Conservation (phyloP, 1,284 basidiomycete species). For the Singerocomus inundabilis region DNA sequence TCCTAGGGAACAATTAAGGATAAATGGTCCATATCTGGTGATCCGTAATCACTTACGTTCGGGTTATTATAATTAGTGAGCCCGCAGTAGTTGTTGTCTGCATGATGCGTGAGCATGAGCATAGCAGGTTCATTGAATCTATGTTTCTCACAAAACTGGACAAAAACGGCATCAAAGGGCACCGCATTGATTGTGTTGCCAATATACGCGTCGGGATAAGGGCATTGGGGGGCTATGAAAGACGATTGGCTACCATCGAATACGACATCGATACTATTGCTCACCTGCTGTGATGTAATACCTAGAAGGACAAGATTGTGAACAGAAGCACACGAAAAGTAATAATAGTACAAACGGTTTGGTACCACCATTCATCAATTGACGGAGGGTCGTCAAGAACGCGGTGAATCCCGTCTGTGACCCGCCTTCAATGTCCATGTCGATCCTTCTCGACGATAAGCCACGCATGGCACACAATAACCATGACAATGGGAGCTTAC, state of each 20-base stretch:
- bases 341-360: conserved; percentile 42
- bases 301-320: conserved; percentile 29
- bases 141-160: conserved; percentile 50
- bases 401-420: conserved; percentile 50
- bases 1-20: conserved; percentile 30
- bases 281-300: conserved; percentile 56
- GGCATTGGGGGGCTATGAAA: conserved; percentile 56
- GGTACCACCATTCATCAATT: conserved; percentile 45
- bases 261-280: neutral
- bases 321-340: neutral
- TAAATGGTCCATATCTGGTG: neutral
- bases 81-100: conserved; percentile 62
- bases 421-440: conserved; percentile 69
- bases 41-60: conserved; percentile 35
- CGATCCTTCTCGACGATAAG: conserved; percentile 42
- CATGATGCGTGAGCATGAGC: neutral
- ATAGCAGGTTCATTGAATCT: neutral
- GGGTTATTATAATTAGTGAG: conserved; percentile 43
- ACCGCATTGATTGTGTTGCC: conserved; percentile 55
- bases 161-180: conserved; percentile 61
- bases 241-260: neutral
- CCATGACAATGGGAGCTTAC: conserved; percentile 32
- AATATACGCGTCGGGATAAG: conserved; percentile 60
- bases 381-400: conserved; percentile 54
- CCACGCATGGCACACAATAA: neutral